Conservation (phyloP, 306 rosid species). For the Mimosa pudica region DNA sequence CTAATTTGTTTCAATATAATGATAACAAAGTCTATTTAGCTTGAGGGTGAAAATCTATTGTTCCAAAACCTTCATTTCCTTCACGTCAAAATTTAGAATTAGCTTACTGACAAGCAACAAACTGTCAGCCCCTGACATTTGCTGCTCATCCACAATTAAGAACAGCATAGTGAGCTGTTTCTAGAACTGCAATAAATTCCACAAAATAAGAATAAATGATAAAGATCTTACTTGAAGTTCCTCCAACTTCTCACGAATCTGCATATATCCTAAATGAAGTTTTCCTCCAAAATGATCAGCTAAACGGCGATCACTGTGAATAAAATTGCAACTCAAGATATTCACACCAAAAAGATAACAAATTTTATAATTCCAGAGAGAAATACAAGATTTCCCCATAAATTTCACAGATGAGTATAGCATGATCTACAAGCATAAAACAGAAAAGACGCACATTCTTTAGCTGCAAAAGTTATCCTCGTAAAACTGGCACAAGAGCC, state of each 20-base stretch:
- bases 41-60: neutral
- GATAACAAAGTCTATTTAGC: neutral
- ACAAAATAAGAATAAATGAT: conserved; percentile 26
- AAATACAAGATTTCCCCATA: conserved; percentile 49
- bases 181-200: conserved; percentile 9
- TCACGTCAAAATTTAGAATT: neutral
- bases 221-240: conserved; percentile 81
- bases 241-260: conserved; percentile 91
- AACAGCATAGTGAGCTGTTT: conserved; percentile 13
- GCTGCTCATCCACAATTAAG: conserved; percentile 5
- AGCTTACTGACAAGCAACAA: neutral
- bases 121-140: conserved; percentile 18
- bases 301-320: conserved; percentile 96
- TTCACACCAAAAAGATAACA: conserved; percentile 35
- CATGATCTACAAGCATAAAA: conserved; percentile 87
- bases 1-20: neutral
- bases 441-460: conserved; percentile 99
- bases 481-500: conserved; percentile 99
- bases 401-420: conserved; percentile 64
- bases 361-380: conserved; percentile 29
- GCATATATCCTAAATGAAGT: conserved; percentile 99
- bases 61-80: neutral
- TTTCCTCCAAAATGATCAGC: conserved; percentile 99
- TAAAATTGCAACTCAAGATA: conserved; percentile 42
- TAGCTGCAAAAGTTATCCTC: conserved; percentile 99